A percentile compares a stretch with the other conserved stretches of the same genome.
These are phyloP conservation scores for Chamaenerion angustifolium DNA, from an alignment of 345 rosid species.

Conservation along the genomic window DNA sequence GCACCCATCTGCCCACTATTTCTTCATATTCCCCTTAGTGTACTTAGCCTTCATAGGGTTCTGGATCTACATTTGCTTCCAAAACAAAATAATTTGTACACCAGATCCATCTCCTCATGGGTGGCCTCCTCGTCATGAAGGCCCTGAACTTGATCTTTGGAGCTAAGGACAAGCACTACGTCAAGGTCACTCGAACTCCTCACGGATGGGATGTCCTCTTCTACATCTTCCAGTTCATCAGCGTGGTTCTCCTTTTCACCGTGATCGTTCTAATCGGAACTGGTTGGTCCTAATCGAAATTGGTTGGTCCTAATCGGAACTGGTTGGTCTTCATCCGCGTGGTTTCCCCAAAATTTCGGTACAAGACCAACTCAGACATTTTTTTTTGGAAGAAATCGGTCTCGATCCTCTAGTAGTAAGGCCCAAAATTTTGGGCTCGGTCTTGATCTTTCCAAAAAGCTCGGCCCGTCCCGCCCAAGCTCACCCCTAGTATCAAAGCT, in stretches of 20 bases:
- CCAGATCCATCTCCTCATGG: constrained; percentile 82
- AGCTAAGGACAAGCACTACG: constrained; percentile 74
- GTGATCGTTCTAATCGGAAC: constrained; percentile 92
- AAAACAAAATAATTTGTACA: constrained; percentile 41
- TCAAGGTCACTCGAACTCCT: constrained; percentile 81
- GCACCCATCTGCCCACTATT: constrained; percentile 65
- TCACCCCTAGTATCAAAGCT: no score
- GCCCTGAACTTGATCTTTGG: constrained; percentile 81
- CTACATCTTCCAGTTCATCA: constrained; percentile 76
- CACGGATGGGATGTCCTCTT: constrained; percentile 93
- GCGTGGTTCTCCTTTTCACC: constrained; percentile 74
- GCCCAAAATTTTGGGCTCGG: no score
- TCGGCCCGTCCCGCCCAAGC: no score
- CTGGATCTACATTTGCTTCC: constrained; percentile 51
- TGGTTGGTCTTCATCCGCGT: no score
- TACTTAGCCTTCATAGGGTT: constrained; percentile 42
- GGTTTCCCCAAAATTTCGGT: no score
- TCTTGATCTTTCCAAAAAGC: no score
- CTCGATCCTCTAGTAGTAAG: no score
- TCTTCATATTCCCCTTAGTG: constrained; percentile 32
- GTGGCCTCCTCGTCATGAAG: constrained; percentile 57
- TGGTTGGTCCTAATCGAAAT: no score
- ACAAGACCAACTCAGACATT: no score
- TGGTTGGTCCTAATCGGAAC: no score
- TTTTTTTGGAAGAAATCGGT: no score